Percentiles rank a stretch among this genome's conserved stretches.
These are phyloP conservation scores for Omphalea diandra DNA, from an alignment of 441 rosid species.

Conservation along the genomic window DNA sequence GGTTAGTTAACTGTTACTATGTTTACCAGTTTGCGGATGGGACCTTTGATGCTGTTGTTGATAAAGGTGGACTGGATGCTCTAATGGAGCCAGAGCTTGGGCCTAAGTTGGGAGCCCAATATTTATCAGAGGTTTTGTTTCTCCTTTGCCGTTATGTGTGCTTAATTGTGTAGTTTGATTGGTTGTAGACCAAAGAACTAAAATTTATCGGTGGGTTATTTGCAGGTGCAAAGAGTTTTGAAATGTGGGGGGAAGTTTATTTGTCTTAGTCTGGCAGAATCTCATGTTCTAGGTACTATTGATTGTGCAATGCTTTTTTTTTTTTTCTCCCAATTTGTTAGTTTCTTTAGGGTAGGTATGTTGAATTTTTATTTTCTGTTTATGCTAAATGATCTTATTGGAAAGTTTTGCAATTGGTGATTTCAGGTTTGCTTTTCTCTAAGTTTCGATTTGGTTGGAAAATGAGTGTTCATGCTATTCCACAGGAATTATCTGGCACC, in stretches of 20 bases:
- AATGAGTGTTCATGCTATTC: conserved; percentile 49
- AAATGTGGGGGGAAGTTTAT: conserved; percentile 72
- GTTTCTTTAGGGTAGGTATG: background rate
- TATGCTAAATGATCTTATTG: conserved; percentile 7
- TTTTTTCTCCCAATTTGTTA: background rate
- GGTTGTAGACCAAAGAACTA: background rate
- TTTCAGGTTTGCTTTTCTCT: conserved; percentile 76
- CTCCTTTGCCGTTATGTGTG: conserved; percentile 1
- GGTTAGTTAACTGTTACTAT: background rate
- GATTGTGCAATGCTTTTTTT: background rate
- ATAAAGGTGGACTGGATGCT: conserved; percentile 98
- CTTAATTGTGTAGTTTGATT: background rate
- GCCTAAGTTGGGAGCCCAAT: conserved; percentile 61
- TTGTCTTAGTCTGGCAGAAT: conserved; percentile 82
- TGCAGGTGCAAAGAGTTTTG: conserved; percentile 77
- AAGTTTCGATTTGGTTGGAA: conserved; percentile 90
- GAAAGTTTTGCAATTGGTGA: conserved; percentile 2
- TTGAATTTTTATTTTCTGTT: background rate
- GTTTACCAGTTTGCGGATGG: conserved; percentile 52
- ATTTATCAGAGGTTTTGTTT: conserved; percentile 70
- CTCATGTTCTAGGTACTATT: conserved; percentile 80
- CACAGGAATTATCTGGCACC: conserved; percentile 47
- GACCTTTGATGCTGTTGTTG: conserved; percentile 67
- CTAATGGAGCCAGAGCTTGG: conserved; percentile 93
- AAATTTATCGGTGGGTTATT: conserved; percentile 20